Evolutionary conservation across 2,329 filamentous ascomycete species (phyloP).

Genomic region (Sporothrix pseudoabietina): DNA sequence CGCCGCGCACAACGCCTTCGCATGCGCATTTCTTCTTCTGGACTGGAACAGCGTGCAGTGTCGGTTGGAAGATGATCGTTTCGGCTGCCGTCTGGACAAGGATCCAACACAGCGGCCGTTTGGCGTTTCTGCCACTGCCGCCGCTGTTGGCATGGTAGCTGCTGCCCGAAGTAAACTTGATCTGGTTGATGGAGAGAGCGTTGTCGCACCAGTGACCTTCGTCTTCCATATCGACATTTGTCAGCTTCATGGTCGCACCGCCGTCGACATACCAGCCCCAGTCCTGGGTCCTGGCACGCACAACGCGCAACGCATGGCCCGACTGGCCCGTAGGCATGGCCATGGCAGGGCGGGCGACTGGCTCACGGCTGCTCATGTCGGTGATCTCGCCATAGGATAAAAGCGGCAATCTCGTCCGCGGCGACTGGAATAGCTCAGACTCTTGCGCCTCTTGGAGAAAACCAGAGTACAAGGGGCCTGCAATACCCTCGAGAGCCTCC

Average conservation of each 20-base stretch:
- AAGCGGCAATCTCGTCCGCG: slow-evolving; percentile 40
- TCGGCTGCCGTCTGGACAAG: slow-evolving; percentile 56
- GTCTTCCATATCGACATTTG: slow-evolving; percentile 46
- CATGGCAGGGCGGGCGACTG: slow-evolving; percentile 43
- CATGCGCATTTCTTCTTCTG: slow-evolving; percentile 24
- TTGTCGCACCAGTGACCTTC: slow-evolving; percentile 59
- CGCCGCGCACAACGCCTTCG: slow-evolving; percentile 36
- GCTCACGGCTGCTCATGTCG: slow-evolving; percentile 41
- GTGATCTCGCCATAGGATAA: slow-evolving; percentile 60
- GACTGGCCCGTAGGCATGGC: slow-evolving; percentile 58
- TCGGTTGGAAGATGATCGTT: slow-evolving; percentile 56
- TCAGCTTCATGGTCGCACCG: slow-evolving; percentile 52
- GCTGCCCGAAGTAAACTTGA: slow-evolving; percentile 53
- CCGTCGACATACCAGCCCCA: slow-evolving; percentile 57
- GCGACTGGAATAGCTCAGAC: slow-evolving; percentile 32
- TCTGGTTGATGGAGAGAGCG: slow-evolving; percentile 51
- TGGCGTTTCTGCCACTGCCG: slow-evolving; percentile 35
- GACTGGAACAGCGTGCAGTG: slow-evolving; percentile 48
- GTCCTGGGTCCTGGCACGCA: slow-evolving; percentile 52
- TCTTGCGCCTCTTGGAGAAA: slow-evolving; percentile 44
- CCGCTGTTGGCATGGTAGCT: slow-evolving; percentile 31
- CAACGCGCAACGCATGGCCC: slow-evolving; percentile 60
- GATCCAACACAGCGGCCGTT: slow-evolving; percentile 48
- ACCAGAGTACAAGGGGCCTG: slow-evolving; percentile 38
- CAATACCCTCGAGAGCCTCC: slow-evolving; percentile 50